Base-by-base conservation (phyloP, 495 filamentous ascomycete species). In the Aspergillus bridgeri region DNA sequence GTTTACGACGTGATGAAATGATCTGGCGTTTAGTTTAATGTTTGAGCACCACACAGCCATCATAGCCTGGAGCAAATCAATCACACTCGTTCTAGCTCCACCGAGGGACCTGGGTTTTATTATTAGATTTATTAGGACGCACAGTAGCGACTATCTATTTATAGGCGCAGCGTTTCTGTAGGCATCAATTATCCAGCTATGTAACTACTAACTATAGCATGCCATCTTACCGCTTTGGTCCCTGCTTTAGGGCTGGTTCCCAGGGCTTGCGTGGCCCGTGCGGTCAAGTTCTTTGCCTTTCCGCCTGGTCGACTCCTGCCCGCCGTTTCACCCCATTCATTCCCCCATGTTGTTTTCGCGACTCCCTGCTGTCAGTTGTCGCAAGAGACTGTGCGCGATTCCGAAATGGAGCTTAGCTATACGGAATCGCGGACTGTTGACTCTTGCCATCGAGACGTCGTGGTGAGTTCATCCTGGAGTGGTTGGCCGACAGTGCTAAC, bases 371-470 rank as follows among this genome's bases (percentile, higher is more conserved):
- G 58, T 58, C 49, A 54, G 59, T 6, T 59, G 71, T 48, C 68
- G 69, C 54, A 69, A 53, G 44, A 60, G 56, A 8, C 24, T 63
- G 29, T 49, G 38, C 44, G 25, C 21, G 9, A 48, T 56, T 18
- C 50, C 58, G 1, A 67, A 51, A 47, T 38, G 56, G 20, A 57
- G 23, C 7, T 18, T 56, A 13, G 8, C 58, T 2, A 46, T 54
- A 20, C 62, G 42, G 17, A 68, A 65, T 0, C 80, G 81, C 23
- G 67, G 70, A 7, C 75, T 90, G 46, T 69, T 89, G 17, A 92
- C 89, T 0, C 85, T 98, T 33, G 93, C 90, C 18, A 96, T 98
- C 67, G 93, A 98, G 76, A 90, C 89, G 17, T 96, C 92, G n/a
- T 98, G 87, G 82, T 85, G 66, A 57, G 68, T 48, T 38, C 11